phyloP scores from a whole-genome alignment of 768 basidiomycete genomes.

The Trametes elegans region DNA sequence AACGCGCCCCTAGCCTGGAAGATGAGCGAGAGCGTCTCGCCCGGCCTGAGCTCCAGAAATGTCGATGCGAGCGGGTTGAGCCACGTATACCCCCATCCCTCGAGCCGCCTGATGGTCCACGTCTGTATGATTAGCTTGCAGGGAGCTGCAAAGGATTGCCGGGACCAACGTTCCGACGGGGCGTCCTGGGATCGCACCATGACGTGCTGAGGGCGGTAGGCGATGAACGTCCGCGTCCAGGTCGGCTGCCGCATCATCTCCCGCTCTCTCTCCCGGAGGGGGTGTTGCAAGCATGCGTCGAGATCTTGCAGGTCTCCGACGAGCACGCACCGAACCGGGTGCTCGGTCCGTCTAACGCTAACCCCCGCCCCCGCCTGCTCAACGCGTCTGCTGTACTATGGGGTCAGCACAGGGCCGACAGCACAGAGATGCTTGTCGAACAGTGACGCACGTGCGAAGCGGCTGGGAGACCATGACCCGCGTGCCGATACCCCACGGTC shows the following conservation, averaged over 20 bases:
- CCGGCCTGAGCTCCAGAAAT: not conserved
- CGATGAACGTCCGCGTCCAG: not conserved
- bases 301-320: not conserved
- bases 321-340: not conserved
- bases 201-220: not conserved
- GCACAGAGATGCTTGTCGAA: too few relatives aligned
- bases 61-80: not conserved
- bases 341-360: too few relatives aligned
- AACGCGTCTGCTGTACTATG: too few relatives aligned
- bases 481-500: not conserved
- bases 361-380: too few relatives aligned
- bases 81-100: not conserved
- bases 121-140: not conserved
- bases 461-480: too few relatives aligned
- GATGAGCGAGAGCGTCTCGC: not conserved
- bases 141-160: not conserved
- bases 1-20: not conserved
- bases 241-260: not conserved
- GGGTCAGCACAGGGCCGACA: too few relatives aligned
- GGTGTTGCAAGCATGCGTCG: not conserved
- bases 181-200: not conserved
- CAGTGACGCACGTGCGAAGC: too few relatives aligned
- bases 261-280: not conserved
- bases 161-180: not conserved
- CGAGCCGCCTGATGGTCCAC: not conserved